Evolutionary conservation across 2,329 filamentous ascomycete genomes (phyloP), one percentile per base, ranked within the genome.

Genomic region (Colletotrichum endophyticum): DNA sequence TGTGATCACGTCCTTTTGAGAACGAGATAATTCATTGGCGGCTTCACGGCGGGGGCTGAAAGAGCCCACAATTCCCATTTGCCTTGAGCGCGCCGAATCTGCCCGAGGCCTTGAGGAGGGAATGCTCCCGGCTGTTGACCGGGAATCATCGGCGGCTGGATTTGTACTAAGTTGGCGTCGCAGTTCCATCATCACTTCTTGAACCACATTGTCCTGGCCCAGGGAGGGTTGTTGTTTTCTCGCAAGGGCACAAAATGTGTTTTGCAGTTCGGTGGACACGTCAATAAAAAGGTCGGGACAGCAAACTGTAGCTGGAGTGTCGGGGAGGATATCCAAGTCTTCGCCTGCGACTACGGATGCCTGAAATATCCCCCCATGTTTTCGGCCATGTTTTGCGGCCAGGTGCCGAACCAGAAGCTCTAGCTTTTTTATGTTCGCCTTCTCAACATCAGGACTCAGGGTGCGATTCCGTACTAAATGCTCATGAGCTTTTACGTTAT

Each of bases 241-340:
- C 7, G 86, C 83, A 4, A 91, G 80, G 4, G 87, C 84, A 78
- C 90, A 92, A 76, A 92, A 92, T 9, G 84, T 85, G 64, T 82
- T 84, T 25, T 87, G 84, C 13, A 92, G 82, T 77, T 89, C 88
- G 27, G 87, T 82, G 4, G 86, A 86, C 12, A 88, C 85, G 76
- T 92, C 89, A 8, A 85, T 77, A 22, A 84, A 79, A 25, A 92
- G 83, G 66, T 88, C 86, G 5, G 86, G 82, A 77, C 91, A 92
- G 80, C 91, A 92, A 6, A 86, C 82, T 3, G 84, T 80, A 32
- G 85, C 74, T 6, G 81, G 78, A 9, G 83, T 80, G 32, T 83
- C 83, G 5, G 83, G 79, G 8, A 84, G 77, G 13, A 80, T 53
- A 59, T 83, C 81, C 16, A 81, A 80, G 25, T 80, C 80, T 25